Percentiles rank a stretch among this genome's conserved stretches.
Conservation (phyloP, 352 stramenopile species). For the Plasmopara viticola region DNA sequence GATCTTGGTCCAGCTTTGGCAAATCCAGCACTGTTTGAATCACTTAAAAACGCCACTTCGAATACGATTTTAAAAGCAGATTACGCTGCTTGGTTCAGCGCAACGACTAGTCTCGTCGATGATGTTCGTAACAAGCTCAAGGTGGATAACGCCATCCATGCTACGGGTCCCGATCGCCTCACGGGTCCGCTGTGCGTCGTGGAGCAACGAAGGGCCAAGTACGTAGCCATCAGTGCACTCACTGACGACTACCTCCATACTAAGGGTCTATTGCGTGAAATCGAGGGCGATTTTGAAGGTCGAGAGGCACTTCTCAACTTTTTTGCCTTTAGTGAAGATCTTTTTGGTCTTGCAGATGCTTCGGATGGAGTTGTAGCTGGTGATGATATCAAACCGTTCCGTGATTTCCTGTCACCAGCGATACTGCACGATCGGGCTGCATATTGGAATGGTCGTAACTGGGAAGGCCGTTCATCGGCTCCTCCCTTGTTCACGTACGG, state of each 20-base stretch:
- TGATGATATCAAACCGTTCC: slow-evolving; percentile 46
- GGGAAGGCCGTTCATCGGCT: slow-evolving; percentile 64
- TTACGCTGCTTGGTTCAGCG: slow-evolving; percentile 53
- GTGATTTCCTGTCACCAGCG: slow-evolving; percentile 36
- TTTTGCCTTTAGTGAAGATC: slow-evolving; percentile 60
- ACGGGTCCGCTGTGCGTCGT: slow-evolving; percentile 86
- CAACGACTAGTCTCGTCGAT: slow-evolving; percentile 56
- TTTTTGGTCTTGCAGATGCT: slow-evolving; percentile 53
- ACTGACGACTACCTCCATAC: slow-evolving; percentile 87
- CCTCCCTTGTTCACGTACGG: slow-evolving; percentile 70
- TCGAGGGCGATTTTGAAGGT: slow-evolving; percentile 81
- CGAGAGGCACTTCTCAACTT: slow-evolving; percentile 64
- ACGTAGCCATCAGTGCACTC: slow-evolving; percentile 88
- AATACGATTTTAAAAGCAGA: slow-evolving; percentile 40
- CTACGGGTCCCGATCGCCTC: slow-evolving; percentile 88
- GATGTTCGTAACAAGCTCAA: slow-evolving; percentile 54
- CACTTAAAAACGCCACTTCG: slow-evolving; percentile 30
- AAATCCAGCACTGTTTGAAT: slow-evolving; percentile 26
- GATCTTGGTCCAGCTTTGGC: slow-evolving; percentile 52
- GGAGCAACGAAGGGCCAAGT: slow-evolving; percentile 89
- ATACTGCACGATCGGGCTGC: slow-evolving; percentile 50
- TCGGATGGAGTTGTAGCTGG: slow-evolving; percentile 11
- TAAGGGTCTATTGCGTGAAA: slow-evolving; percentile 54
- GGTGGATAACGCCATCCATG: slow-evolving; percentile 91
- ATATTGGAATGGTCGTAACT: slow-evolving; percentile 78